Conservation (phyloP, 257 asterid genomes). For the Przewalskia tangutica region DNA sequence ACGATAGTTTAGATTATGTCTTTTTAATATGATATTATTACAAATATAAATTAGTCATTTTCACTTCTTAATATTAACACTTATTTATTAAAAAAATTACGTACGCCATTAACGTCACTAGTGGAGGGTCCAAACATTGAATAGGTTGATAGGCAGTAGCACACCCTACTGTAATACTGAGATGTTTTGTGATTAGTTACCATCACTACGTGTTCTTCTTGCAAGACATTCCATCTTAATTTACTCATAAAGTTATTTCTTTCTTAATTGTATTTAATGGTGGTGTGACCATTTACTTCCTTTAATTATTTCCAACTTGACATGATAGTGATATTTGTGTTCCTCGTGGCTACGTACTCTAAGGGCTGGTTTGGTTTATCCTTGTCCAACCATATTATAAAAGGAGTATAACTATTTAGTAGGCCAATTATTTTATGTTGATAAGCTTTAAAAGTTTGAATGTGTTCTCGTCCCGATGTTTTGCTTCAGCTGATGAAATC, state of each 20-base stretch:
- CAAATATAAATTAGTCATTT: no score
- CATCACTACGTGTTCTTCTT: neutral
- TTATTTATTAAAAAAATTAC: no score
- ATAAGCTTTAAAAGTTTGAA: neutral
- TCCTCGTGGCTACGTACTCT: neutral
- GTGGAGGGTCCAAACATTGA: neutral
- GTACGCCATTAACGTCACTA: no score
- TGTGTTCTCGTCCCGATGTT: no score
- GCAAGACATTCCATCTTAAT: neutral
- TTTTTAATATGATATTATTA: no score
- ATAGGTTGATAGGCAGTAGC: neutral
- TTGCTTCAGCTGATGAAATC: no score
- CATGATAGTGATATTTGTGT: neutral
- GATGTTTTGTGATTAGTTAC: neutral
- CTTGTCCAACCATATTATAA: neutral
- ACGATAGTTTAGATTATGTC: no score
- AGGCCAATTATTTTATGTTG: neutral
- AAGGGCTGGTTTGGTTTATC: neutral
- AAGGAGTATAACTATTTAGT: neutral
- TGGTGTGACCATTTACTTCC: neutral
- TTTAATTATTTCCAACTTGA: constrained; percentile 2
- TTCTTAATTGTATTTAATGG: neutral
- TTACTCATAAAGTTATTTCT: neutral
- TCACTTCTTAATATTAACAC: no score
- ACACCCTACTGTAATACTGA: neutral